Conservation (phyloP, 345 rosid species). For the Orychophragmus violaceus region DNA sequence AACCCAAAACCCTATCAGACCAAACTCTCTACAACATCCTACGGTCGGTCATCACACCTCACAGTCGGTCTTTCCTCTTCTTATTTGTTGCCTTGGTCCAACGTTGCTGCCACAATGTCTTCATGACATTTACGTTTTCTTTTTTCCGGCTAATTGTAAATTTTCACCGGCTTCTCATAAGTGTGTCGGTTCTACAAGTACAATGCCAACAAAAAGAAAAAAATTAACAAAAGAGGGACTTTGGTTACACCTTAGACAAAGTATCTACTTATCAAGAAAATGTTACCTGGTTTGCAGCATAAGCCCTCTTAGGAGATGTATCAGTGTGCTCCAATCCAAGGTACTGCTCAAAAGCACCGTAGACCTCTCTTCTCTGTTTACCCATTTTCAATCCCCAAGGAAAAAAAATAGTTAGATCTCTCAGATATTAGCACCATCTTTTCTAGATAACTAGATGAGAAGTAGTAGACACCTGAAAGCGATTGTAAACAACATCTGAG, state of each 20-base stretch:
- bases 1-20: constrained; percentile 28
- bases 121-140: neutral
- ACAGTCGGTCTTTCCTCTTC: neutral
- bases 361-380: constrained; percentile 73
- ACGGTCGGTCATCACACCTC: constrained; percentile 17
- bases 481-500: constrained; percentile 62
- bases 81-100: constrained; percentile 12
- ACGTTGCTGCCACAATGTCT: constrained; percentile 13
- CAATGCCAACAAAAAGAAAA: neutral
- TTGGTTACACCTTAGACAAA: neutral
- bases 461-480: constrained; percentile 62
- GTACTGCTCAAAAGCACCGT: constrained; percentile 96
- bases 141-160: constrained; percentile 42
- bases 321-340: constrained; percentile 94
- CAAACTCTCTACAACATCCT: constrained; percentile 26
- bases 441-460: neutral
- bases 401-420: neutral
- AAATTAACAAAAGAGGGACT: neutral
- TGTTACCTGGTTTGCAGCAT: constrained; percentile 71
- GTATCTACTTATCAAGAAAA: neutral
- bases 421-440: neutral
- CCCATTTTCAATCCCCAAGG: neutral
- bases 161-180: constrained; percentile 67
- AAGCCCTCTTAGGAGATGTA: constrained; percentile 68
- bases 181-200: constrained; percentile 62